phyloP scores from a whole-genome alignment of 768 basidiomycete genomes.

The Leccinum boreale region DNA sequence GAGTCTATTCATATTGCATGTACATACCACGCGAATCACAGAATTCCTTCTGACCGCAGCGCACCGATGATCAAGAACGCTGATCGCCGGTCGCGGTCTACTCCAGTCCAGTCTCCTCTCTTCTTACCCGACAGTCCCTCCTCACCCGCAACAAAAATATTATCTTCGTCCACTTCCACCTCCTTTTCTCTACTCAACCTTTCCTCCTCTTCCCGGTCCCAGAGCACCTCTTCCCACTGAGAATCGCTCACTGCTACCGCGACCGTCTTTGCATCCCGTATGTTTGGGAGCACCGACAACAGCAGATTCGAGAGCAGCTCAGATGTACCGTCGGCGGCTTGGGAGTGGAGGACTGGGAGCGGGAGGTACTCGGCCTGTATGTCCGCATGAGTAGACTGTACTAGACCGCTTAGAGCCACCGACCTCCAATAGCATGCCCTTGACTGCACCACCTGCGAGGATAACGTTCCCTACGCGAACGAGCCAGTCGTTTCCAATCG shows the following conservation, averaged over 20 bases:
- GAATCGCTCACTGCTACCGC: constrained; percentile 75
- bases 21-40: constrained; percentile 32
- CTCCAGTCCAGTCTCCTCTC: constrained; percentile 71
- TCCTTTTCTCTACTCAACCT: constrained; percentile 25
- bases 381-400: background rate
- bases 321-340: constrained; percentile 63
- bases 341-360: constrained; percentile 62
- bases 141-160: constrained; percentile 61
- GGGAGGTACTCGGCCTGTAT: constrained; percentile 82
- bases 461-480: constrained; percentile 78
- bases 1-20: background rate
- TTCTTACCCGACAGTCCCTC: constrained; percentile 47
- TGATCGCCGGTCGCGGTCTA: constrained; percentile 75
- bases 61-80: constrained; percentile 80
- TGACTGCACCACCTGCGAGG: constrained; percentile 68
- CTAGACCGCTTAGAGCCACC: constrained; percentile 8
- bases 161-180: constrained; percentile 34
- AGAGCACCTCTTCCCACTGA: constrained; percentile 80
- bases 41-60: constrained; percentile 65
- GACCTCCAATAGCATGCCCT: constrained; percentile 86
- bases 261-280: constrained; percentile 68
- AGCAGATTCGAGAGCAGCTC: constrained; percentile 74
- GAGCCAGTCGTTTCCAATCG: constrained; percentile 79
- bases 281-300: constrained; percentile 69
- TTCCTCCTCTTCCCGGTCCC: constrained; percentile 68